Percentiles rank a stretch among this genome's conserved stretches.
phyloP scores from a whole-genome alignment of 768 basidiomycete species.

The Trichaptum fuscoviolaceum region DNA sequence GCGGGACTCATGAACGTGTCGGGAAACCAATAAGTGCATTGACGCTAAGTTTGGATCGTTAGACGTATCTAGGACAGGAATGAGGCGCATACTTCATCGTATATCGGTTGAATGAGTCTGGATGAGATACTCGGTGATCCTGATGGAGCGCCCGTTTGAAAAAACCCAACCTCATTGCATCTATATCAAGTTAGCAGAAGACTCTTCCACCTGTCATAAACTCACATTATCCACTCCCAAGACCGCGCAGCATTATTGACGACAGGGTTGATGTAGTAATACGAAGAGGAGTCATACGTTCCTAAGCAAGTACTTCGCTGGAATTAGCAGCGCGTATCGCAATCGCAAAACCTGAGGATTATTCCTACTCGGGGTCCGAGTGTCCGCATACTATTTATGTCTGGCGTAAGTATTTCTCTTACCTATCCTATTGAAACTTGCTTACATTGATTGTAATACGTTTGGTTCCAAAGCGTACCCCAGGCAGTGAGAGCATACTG shows the following conservation, averaged over 20 bases:
- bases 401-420: neutral
- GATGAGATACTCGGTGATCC: conserved; percentile 30
- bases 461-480: conserved; percentile 7
- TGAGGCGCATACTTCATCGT: conserved; percentile 20
- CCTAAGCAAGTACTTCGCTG: conserved; percentile 32
- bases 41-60: conserved; percentile 8
- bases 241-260: conserved; percentile 55
- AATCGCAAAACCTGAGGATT: neutral
- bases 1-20: conserved; percentile 13
- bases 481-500: conserved; percentile 8
- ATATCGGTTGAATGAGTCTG: conserved; percentile 26
- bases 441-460: neutral
- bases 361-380: conserved; percentile 42
- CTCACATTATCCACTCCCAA: conserved; percentile 66
- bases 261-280: conserved; percentile 48
- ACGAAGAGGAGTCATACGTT: conserved; percentile 31
- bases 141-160: conserved; percentile 32
- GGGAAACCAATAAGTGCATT: conserved; percentile 17
- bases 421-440: neutral
- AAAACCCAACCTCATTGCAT: conserved; percentile 65
- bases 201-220: neutral
- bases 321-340: neutral
- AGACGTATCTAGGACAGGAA: neutral
- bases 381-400: conserved; percentile 45
- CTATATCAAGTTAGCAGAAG: conserved; percentile 24